Conservation (phyloP, 2,329 filamentous ascomycete species). For the Talaromyces islandicus region DNA sequence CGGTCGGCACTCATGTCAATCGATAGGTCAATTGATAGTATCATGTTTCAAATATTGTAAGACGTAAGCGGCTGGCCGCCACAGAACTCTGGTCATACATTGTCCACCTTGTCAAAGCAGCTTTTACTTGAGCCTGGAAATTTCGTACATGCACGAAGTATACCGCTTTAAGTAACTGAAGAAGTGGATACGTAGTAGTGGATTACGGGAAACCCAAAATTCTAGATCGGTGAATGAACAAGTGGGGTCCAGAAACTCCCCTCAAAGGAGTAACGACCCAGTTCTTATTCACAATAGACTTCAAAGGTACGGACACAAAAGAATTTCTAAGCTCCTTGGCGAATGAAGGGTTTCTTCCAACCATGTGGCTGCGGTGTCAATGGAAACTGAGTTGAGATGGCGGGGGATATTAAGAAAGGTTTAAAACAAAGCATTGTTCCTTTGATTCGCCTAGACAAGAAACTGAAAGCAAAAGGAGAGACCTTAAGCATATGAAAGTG, state of each 20-base stretch:
- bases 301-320: not conserved
- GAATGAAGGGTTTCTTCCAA: not conserved
- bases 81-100: not conserved
- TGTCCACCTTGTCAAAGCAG: not conserved
- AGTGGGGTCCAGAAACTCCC: not conserved
- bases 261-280: not conserved
- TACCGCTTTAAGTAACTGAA: not conserved
- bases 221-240: not conserved
- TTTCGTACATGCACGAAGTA: not conserved
- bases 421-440: not conserved
- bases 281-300: not conserved
- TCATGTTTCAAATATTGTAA: no score
- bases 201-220: not conserved
- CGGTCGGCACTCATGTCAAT: not conserved
- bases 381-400: not conserved
- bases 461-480: not conserved
- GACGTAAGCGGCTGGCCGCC: no score
- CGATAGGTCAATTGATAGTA: no score
- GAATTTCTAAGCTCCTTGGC: not conserved
- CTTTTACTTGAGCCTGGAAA: not conserved
- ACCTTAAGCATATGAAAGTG: not conserved
- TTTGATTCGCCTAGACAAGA: not conserved
- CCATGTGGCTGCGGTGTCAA: not conserved
- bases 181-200: not conserved
- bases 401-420: not conserved